Evolutionary conservation across 73 alveolate genomes (phyloP).

Genomic region (Tetrahymena thermophila): DNA sequence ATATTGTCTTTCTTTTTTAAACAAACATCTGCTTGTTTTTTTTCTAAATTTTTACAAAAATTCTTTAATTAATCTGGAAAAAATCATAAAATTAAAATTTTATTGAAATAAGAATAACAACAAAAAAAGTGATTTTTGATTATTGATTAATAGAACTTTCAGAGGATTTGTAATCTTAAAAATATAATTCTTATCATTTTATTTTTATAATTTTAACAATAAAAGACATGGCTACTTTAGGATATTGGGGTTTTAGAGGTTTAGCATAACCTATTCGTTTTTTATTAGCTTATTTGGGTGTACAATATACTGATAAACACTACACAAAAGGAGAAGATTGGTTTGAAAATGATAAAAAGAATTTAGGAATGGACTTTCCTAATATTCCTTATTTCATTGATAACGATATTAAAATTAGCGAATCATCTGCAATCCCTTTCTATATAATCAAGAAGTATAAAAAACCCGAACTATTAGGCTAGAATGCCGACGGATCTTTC

Average conservation of each 20-base stretch:
- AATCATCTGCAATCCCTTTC: background rate
- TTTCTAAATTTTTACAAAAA: background rate
- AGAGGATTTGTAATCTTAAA: background rate
- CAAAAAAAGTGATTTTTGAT: too few species aligned
- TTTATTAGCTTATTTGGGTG: conserved; percentile 7
- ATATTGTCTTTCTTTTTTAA: background rate
- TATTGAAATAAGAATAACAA: background rate
- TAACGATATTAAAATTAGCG: background rate
- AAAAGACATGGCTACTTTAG: background rate
- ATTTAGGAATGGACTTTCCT: background rate
- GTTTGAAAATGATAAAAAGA: background rate
- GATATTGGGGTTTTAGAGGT: conserved; percentile 8
- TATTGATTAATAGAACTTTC: background rate
- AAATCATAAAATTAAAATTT: too few species aligned
- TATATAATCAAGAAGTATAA: background rate
- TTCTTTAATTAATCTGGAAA: background rate
- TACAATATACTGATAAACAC: background rate
- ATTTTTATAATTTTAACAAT: background rate
- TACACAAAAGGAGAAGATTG: background rate
- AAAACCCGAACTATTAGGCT: background rate
- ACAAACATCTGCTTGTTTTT: too few species aligned
- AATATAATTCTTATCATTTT: background rate
- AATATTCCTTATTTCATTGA: background rate
- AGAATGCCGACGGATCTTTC: background rate
- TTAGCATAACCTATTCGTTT: conserved; percentile 5